Percentiles rank a stretch among this genome's conserved stretches.
Evolutionary conservation across 257 asterid species (phyloP).

Genomic region (Nicotiana benthamiana): DNA sequence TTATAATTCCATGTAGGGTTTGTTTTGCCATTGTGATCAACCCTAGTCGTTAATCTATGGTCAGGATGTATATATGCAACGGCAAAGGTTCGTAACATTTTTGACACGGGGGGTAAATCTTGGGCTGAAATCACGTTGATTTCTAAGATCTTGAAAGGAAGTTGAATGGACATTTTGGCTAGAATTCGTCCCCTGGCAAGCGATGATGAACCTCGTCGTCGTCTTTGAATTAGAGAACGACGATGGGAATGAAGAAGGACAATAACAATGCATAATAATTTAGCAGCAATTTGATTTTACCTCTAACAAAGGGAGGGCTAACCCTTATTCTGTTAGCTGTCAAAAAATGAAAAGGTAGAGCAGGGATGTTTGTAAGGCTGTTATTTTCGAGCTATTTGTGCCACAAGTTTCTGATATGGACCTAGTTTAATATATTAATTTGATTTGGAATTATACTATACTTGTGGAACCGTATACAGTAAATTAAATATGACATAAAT

Average conservation of each 20-base stretch:
- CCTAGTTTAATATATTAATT: too few species aligned
- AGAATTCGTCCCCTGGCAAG: background rate
- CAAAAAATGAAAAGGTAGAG: background rate
- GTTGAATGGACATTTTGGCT: conserved; percentile 4
- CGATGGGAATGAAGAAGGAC: background rate
- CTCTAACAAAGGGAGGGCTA: background rate
- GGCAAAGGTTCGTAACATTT: conserved; percentile 66
- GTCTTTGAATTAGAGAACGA: background rate
- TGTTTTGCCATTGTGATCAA: conserved; percentile 68
- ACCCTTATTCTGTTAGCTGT: background rate
- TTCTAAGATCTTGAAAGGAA: conserved; percentile 36
- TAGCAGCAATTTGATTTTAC: background rate
- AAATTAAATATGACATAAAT: too few species aligned
- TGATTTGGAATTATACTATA: too few species aligned
- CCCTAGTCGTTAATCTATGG: conserved; percentile 57
- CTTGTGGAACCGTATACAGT: too few species aligned
- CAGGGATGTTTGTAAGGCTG: background rate
- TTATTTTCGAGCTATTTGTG: background rate
- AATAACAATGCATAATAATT: conserved; percentile 1
- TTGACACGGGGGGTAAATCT: conserved; percentile 77
- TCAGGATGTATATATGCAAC: conserved; percentile 61
- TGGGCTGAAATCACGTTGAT: conserved; percentile 60
- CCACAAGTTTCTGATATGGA: background rate
- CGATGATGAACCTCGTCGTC: background rate
- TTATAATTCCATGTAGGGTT: conserved; percentile 78